Evolutionary conservation across 495 filamentous ascomycete genomes (phyloP).

Genomic region (Tuber borchii): DNA sequence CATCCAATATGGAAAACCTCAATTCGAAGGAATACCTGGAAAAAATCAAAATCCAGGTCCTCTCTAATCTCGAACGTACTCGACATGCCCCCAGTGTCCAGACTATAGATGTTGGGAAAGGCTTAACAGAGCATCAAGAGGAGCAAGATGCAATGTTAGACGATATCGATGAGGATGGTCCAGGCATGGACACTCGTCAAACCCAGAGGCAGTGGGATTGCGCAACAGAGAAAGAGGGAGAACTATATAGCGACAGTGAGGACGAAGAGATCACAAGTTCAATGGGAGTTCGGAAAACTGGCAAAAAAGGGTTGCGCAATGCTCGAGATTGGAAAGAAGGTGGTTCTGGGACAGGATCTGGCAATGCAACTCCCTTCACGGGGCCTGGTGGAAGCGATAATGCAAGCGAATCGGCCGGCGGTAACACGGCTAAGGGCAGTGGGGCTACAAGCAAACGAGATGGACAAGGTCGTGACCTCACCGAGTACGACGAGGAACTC

Average conservation of each 20-base stretch:
- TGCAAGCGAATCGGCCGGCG: constrained; percentile 63
- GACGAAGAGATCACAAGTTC: constrained; percentile 75
- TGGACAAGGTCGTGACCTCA: constrained; percentile 37
- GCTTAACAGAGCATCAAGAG: constrained; percentile 59
- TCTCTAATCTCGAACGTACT: constrained; percentile 87
- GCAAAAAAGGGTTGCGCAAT: constrained; percentile 52
- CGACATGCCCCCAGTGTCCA: constrained; percentile 86
- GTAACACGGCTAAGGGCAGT: constrained; percentile 49
- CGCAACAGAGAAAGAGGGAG: constrained; percentile 63
- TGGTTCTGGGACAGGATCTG: constrained; percentile 62
- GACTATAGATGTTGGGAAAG: constrained; percentile 87
- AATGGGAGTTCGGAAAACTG: constrained; percentile 64
- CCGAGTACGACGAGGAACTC: constrained; percentile 50
- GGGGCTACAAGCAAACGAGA: constrained; percentile 38
- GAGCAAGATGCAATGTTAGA: constrained; percentile 84
- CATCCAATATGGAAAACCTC: constrained; percentile 98
- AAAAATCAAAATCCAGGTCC: constrained; percentile 86
- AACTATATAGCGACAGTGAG: constrained; percentile 74
- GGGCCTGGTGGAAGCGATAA: constrained; percentile 38
- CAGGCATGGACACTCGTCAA: constrained; percentile 75
- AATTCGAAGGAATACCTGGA: constrained; percentile 91
- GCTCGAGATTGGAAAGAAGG: constrained; percentile 26
- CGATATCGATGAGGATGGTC: constrained; percentile 74
- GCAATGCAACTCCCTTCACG: constrained; percentile 51
- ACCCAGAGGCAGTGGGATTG: constrained; percentile 81